These are phyloP conservation scores for Tetrahymena elliotti DNA, from an alignment of 73 alveolate species.

Conservation along the genomic window DNA sequence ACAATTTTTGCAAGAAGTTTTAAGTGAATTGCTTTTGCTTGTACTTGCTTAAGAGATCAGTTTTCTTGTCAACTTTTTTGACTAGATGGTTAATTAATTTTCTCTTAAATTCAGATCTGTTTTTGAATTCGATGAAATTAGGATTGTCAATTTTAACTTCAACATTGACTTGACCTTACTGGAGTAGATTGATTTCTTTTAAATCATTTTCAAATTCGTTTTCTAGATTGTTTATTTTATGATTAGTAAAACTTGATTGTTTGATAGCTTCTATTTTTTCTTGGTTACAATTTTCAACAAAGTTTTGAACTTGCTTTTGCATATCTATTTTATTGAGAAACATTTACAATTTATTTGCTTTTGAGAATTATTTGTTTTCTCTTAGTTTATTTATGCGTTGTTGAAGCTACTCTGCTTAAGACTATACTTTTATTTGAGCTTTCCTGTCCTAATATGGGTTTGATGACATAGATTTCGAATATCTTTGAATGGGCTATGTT, in stretches of 20 bases:
- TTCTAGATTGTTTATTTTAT: not conserved
- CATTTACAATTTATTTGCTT: not conserved
- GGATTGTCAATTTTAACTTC: not conserved
- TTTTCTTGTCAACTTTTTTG: not conserved
- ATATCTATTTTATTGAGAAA: not conserved
- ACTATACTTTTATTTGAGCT: not conserved
- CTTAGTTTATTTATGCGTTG: not conserved
- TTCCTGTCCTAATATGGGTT: not conserved
- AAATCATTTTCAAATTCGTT: not conserved
- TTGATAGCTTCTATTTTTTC: not conserved
- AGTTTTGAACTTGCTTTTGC: not conserved
- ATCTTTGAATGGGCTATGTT: not conserved
- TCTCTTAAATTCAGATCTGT: not conserved
- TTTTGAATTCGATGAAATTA: not conserved
- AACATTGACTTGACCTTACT: not conserved
- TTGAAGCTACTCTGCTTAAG: not conserved
- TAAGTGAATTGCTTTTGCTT: not conserved
- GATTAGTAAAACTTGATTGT: not conserved
- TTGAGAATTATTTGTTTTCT: not conserved
- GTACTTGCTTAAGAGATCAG: not conserved
- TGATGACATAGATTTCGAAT: not conserved
- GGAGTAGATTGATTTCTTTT: not conserved
- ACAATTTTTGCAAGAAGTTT: not conserved
- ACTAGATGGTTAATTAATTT: not conserved
- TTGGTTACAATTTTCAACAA: not conserved